Base-by-base conservation (phyloP, 2,329 filamentous ascomycete species). In the Metarhizium robertsii region DNA sequence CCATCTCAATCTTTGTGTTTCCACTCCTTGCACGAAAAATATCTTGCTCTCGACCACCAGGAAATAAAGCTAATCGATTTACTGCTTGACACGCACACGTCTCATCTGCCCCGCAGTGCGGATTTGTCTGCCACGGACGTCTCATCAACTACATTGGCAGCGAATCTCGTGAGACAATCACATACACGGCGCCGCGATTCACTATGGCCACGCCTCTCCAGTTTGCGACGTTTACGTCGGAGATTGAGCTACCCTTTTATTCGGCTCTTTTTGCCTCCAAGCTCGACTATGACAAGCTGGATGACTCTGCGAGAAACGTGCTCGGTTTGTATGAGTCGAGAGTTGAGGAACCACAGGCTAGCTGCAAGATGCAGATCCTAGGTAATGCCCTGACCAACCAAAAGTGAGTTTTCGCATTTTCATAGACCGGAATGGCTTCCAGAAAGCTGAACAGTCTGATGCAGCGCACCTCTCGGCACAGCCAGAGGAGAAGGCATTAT, bases 221-320 rank as follows among this genome's bases (percentile, higher is more conserved):
- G 75, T 99, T 92, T 72, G 90, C 90, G 58, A 87, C 92, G 1
- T 97, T 96, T 77, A 83, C 86, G 45, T 96, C 92, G 51, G 90
- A 96, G 73, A 91, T 97, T 67, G 94, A 99, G 69, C 79, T 97
- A 47, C 90, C 91, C 48, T 99, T 99, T 73, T 99, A 96, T 69
- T 87, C 89, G 49, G 86, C 90, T 5, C 82, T 99, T n/a, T 94
- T 95, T 57, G 84, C 87, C 6, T 88, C 87, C 61, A 99, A 99
- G 74, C 90, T 99, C 68, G 91, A 97, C 70, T 87, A 95, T 79
- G 94, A 96, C 75, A 96, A 92, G 73, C 88, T 99, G 53, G 89
- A 96, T 74, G 92, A 95, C 71, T 95, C 92, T 10, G 88, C 91
- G 29, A 88, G 92, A 48, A 86, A 87, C 58, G 80, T 97, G 2